These are phyloP conservation scores for Microstroma glucosiphilum DNA, from an alignment of 1,284 basidiomycete genomes.

Conservation along the genomic window DNA sequence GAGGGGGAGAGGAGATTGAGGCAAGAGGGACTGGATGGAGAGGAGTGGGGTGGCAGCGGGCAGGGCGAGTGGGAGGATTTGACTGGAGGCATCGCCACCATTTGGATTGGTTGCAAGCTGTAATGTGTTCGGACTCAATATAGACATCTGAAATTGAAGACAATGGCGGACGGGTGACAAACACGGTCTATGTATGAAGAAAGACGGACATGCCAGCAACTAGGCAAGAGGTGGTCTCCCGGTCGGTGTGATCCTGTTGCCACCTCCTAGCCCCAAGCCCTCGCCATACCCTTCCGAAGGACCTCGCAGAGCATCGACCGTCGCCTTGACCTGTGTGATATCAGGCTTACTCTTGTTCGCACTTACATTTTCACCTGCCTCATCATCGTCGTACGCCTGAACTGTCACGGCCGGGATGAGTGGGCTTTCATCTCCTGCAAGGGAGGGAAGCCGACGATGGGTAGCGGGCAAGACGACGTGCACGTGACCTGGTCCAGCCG, in stretches of 20 bases:
- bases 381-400: slow-evolving; percentile 30
- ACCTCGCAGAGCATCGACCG: slow-evolving; percentile 34
- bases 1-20: slow-evolving; percentile 14
- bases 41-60: slow-evolving; percentile 22
- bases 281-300: slow-evolving; percentile 5
- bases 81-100: slow-evolving; percentile 45
- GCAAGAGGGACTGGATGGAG: slow-evolving; percentile 8
- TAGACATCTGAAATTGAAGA: not conserved
- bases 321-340: slow-evolving; percentile 44
- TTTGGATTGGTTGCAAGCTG: slow-evolving; percentile 29
- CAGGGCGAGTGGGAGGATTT: slow-evolving; percentile 47
- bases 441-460: too few relatives aligned
- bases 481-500: too few relatives aligned
- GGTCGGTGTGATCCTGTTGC: slow-evolving; percentile 33
- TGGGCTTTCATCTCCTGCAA: too few relatives aligned
- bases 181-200: not conserved
- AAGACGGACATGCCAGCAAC: not conserved
- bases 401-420: slow-evolving; percentile 33
- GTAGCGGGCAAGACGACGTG: too few relatives aligned
- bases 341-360: slow-evolving; percentile 27
- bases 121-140: not conserved
- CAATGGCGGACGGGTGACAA: not conserved
- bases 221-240: slow-evolving; percentile 26
- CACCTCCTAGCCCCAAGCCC: slow-evolving; percentile 6
- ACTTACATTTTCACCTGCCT: slow-evolving; percentile 9